Conservation (phyloP, 2,329 filamentous ascomycete species). For the Talaromyces marneffei region DNA sequence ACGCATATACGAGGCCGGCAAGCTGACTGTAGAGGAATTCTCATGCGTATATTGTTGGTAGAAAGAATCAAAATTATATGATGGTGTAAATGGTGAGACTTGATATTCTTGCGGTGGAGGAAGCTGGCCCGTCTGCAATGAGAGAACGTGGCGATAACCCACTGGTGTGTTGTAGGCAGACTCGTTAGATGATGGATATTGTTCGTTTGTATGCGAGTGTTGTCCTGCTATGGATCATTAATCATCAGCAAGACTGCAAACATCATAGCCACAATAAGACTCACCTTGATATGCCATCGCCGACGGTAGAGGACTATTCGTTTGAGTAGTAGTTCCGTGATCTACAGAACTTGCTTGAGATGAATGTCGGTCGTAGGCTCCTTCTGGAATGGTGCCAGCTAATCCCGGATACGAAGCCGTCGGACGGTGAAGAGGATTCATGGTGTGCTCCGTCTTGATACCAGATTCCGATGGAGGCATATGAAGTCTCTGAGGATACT, state of each 20-base stretch:
- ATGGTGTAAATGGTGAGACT: slow-evolving; percentile 14
- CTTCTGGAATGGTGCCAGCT: slow-evolving; percentile 8
- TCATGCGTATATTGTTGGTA: slow-evolving; percentile 26
- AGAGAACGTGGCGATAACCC: slow-evolving; percentile 24
- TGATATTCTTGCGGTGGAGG: slow-evolving; percentile 33
- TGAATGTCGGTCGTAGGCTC: slow-evolving; percentile 17
- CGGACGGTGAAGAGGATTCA: slow-evolving; percentile 6
- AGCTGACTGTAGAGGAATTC: slow-evolving; percentile 31
- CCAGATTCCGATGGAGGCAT: slow-evolving; percentile 25
- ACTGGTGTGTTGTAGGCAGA: slow-evolving; percentile 22
- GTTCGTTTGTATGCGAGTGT: slow-evolving; percentile 23
- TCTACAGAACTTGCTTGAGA: slow-evolving; percentile 21
- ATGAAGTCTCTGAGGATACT: slow-evolving; percentile 24
- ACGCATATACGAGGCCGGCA: slow-evolving; percentile 31
- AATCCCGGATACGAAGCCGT: slow-evolving; percentile 5
- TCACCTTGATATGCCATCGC: slow-evolving; percentile 12
- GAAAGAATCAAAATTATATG: slow-evolving; percentile 14
- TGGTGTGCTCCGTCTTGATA: slow-evolving; percentile 20
- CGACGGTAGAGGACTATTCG: slow-evolving; percentile 1
- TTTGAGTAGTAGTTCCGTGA: slow-evolving; percentile 4
- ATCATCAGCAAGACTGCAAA: neutral
- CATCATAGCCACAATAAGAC: neutral
- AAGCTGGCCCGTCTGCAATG: slow-evolving; percentile 28
- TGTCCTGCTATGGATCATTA: slow-evolving; percentile 22
- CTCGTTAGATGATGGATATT: slow-evolving; percentile 22